A percentile compares a stretch with the other conserved stretches of the same genome.
Conservation (phyloP, 2,329 filamentous ascomycete species). For the Epichloe amarillans region DNA sequence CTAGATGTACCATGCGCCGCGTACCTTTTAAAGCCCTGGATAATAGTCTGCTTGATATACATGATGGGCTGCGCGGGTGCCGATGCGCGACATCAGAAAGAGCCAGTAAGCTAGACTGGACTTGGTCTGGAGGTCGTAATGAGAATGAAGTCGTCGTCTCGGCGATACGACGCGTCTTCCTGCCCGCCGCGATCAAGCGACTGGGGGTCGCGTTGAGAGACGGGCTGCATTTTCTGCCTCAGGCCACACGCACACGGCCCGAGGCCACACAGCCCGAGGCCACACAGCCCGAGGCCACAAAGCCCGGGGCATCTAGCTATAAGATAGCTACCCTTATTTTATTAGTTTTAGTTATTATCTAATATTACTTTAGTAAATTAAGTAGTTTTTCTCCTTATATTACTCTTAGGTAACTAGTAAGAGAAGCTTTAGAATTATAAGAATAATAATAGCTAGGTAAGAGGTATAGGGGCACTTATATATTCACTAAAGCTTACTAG, state of each 20-base stretch:
- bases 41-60: constrained; percentile 99
- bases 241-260: neutral
- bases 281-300: too few species aligned
- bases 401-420: too few species aligned
- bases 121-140: neutral
- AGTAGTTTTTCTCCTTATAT: too few species aligned
- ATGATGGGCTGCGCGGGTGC: constrained; percentile 40
- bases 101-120: constrained; percentile 12
- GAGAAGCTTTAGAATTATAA: too few species aligned
- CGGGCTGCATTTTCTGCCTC: constrained; percentile 1
- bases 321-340: too few species aligned
- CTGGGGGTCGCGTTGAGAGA: constrained; percentile 5
- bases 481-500: too few species aligned
- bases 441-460: too few species aligned
- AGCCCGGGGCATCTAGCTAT: too few species aligned
- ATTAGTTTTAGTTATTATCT: too few species aligned
- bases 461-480: too few species aligned
- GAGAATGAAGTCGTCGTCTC: neutral
- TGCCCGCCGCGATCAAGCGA: constrained; percentile 1
- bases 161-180: constrained; percentile 5
- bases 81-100: constrained; percentile 23
- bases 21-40: constrained; percentile 99
- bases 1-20: constrained; percentile 8
- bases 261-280: too few species aligned
- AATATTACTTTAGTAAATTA: too few species aligned